Percentiles rank a stretch among this genome's conserved stretches.
Conservation (phyloP, 441 rosid genomes). For the Erysimum cheiri region DNA sequence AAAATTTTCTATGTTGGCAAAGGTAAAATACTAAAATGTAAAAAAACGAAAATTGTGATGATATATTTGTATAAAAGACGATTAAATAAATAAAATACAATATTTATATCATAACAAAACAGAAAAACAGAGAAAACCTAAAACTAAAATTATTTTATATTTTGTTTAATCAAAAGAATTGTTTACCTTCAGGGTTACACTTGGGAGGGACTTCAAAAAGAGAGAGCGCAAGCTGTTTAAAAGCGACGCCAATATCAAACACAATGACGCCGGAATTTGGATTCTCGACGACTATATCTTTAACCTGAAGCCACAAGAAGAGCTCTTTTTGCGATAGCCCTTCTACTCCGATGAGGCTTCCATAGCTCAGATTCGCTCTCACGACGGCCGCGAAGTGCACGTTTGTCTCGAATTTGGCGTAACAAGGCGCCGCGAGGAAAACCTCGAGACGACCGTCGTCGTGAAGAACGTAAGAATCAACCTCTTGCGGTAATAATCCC, state of each 20-base stretch:
- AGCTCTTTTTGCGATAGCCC: slow-evolving; percentile 67
- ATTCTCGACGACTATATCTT: slow-evolving; percentile 66
- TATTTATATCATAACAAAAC: background rate
- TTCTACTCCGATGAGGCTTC: slow-evolving; percentile 62
- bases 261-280: slow-evolving; percentile 65
- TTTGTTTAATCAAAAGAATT: background rate
- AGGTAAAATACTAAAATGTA: background rate
- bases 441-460: slow-evolving; percentile 66
- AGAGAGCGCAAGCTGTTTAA: slow-evolving; percentile 62
- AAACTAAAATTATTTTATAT: background rate
- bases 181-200: slow-evolving; percentile 57
- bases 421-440: slow-evolving; percentile 59
- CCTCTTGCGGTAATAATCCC: slow-evolving; percentile 69
- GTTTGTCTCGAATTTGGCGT: slow-evolving; percentile 58
- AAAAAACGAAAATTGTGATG: background rate
- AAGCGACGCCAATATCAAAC: slow-evolving; percentile 71
- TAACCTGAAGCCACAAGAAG: slow-evolving; percentile 70
- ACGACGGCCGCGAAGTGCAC: slow-evolving; percentile 60
- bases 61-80: background rate
- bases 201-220: slow-evolving; percentile 71
- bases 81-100: background rate
- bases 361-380: slow-evolving; percentile 69
- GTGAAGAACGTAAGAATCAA: slow-evolving; percentile 57
- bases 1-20: background rate
- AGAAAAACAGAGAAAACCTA: background rate